Conservation (phyloP, 768 basidiomycete species). For the Lentinula sp. region DNA sequence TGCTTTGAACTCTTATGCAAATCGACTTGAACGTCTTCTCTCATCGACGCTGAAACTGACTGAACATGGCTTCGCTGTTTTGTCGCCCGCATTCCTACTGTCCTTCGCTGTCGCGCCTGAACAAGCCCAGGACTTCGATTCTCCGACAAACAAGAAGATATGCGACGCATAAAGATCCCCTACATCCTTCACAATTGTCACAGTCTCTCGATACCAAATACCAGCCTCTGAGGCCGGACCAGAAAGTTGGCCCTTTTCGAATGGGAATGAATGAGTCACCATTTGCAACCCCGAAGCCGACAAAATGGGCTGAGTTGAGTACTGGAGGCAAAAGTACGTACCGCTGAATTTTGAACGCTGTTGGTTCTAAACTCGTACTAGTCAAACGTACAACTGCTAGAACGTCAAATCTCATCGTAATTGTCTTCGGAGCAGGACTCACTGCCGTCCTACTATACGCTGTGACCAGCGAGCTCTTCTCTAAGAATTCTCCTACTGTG, state of each 20-base stretch:
- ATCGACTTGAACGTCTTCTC: background rate
- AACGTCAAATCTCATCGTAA: slow-evolving; percentile 47
- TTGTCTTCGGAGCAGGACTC: slow-evolving; percentile 74
- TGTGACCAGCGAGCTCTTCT: slow-evolving; percentile 77
- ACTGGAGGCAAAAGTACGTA: slow-evolving; percentile 67
- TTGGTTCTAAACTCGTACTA: slow-evolving; percentile 11
- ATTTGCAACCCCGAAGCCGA: slow-evolving; percentile 44
- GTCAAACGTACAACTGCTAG: slow-evolving; percentile 44
- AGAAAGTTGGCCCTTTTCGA: slow-evolving; percentile 74
- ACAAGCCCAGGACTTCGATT: background rate
- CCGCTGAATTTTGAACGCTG: background rate
- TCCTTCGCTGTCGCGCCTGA: background rate
- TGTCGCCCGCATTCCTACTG: background rate
- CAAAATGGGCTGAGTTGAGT: slow-evolving; percentile 78
- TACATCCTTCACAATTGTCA: slow-evolving; percentile 49
- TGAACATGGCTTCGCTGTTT: background rate
- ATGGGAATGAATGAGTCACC: slow-evolving; percentile 60
- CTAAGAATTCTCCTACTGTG: slow-evolving; percentile 83
- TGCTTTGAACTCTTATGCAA: no score
- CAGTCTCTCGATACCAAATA: slow-evolving; percentile 61
- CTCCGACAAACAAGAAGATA: slow-evolving; percentile 24
- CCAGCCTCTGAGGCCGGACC: slow-evolving; percentile 28
- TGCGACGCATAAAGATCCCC: slow-evolving; percentile 38
- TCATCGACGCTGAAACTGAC: background rate
- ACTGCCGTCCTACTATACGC: slow-evolving; percentile 74